Evolutionary conservation across 2,329 filamentous ascomycete species (phyloP), one percentile per base, ranked within the genome.

Genomic region (Penicillium sp.): DNA sequence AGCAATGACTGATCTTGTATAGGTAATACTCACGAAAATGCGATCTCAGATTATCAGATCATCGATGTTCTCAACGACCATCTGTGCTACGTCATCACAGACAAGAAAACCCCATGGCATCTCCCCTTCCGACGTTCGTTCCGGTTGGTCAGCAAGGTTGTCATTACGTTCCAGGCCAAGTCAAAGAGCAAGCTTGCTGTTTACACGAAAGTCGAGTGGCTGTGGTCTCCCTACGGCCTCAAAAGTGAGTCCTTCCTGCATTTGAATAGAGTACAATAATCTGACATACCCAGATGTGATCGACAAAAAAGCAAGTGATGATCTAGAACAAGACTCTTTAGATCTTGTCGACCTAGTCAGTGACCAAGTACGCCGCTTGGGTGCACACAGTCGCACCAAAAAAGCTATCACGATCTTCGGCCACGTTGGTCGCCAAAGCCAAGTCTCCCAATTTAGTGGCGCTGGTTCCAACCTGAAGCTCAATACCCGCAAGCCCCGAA

Each of bases 101-200:
- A 88, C 65, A 81, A 81, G 53, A 84, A 84, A 59, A 81, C 80
- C 0, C 84, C 85, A 0, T 96, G 91, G 90, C 91, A 96, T 77
- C 80, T 97, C 36, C 94, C 94, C 12, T 87, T 91, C 69, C 85
- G 88, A 50, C 81, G 85, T 46, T 83, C 85, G 49, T 96, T 97
- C 75, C 87, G 88, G 64, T 79, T 97, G 22, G 84, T 95, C 55
- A 93, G 86, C 62, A 97, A 96, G 74, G 86, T 96, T 60, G 91
- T 97, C 61, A 94, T 99, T 60, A 97, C 94, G 2, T 91, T 97
- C 68, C 83, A 93, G 57, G 87, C 91, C 50, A 97, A 97, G 75
- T 91, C 90, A 12, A 91, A 88, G 72, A 96, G 91, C 73, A 97
- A 94, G 76, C 83, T 99, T 53, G 88, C 91, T 26, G 84, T 97